These are phyloP conservation scores for Bondarzewia mesenterica DNA, from an alignment of 1,284 basidiomycete genomes.

Conservation along the genomic window DNA sequence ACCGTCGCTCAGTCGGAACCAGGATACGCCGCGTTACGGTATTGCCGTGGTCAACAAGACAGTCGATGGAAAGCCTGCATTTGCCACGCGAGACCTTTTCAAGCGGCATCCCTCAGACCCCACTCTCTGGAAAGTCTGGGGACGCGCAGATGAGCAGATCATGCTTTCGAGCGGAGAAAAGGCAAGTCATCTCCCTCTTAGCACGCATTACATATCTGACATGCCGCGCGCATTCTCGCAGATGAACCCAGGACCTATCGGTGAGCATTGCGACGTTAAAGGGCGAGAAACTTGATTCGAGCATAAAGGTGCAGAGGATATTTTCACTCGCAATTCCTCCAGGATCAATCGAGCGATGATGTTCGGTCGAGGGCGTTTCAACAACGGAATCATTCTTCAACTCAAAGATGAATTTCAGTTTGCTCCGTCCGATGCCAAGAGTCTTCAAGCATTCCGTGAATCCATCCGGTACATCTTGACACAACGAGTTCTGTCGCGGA, in stretches of 20 bases:
- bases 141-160: constrained; percentile 36
- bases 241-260: constrained; percentile 31
- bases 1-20: background rate
- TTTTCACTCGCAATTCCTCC: constrained; percentile 18
- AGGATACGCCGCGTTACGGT: background rate
- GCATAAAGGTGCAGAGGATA: constrained; percentile 9
- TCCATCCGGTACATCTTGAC: constrained; percentile 20
- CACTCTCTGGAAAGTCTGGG: constrained; percentile 31
- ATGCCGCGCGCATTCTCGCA: constrained; percentile 5
- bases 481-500: background rate
- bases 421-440: constrained; percentile 16
- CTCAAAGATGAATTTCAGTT: constrained; percentile 21
- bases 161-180: constrained; percentile 38
- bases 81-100: constrained; percentile 30
- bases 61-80: constrained; percentile 16
- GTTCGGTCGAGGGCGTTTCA: constrained; percentile 30
- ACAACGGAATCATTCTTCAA: constrained; percentile 23
- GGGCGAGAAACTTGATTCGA: background rate
- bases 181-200: constrained; percentile 14
- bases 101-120: constrained; percentile 31
- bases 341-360: constrained; percentile 21
- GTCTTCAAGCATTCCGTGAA: constrained; percentile 19
- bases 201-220: background rate
- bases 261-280: constrained; percentile 15
- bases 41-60: constrained; percentile 13